Percentiles rank a stretch among this genome's conserved stretches.
Conservation (phyloP, 345 rosid genomes). For the Mangifera indica region DNA sequence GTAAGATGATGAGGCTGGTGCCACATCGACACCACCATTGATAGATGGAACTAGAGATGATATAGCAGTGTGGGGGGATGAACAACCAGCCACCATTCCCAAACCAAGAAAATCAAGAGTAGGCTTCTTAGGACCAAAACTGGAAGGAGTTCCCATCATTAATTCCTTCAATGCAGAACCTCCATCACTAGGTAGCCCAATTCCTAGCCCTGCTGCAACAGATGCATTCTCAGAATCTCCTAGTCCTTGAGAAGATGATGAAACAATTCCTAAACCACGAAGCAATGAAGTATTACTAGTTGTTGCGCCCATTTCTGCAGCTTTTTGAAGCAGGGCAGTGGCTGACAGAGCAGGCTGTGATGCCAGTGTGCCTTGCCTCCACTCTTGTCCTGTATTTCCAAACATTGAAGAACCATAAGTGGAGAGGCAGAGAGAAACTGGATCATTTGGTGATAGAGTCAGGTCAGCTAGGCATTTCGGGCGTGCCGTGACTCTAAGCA, state of each 20-base stretch:
- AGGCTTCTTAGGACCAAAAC: slow-evolving; percentile 78
- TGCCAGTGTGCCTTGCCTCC: slow-evolving; percentile 60
- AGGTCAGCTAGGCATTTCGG: slow-evolving; percentile 35
- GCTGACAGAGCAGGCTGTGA: slow-evolving; percentile 90
- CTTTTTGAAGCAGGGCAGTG: slow-evolving; percentile 90
- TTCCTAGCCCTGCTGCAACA: slow-evolving; percentile 66
- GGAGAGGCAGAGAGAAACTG: slow-evolving; percentile 79
- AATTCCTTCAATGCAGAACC: slow-evolving; percentile 79
- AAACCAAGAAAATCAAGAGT: slow-evolving; percentile 93
- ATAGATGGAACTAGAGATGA: slow-evolving; percentile 77
- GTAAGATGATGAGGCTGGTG: slow-evolving; percentile 41
- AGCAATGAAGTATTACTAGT: slow-evolving; percentile 76
- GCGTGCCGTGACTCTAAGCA: slow-evolving; percentile 45
- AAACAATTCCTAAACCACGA: slow-evolving; percentile 72
- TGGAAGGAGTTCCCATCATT: slow-evolving; percentile 81
- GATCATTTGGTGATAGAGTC: slow-evolving; percentile 53
- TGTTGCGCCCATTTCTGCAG: slow-evolving; percentile 90
- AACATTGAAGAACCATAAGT: slow-evolving; percentile 63
- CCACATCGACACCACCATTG: slow-evolving; percentile 61
- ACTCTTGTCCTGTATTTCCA: slow-evolving; percentile 56
- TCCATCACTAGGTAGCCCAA: slow-evolving; percentile 68
- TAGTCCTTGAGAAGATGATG: slow-evolving; percentile 49
- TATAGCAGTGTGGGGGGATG: slow-evolving; percentile 46
- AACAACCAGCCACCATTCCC: slow-evolving; percentile 85
- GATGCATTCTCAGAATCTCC: slow-evolving; percentile 59